Percentiles rank a stretch among this genome's conserved stretches.
Conservation (phyloP, 1,139 yeast species). For the Magnusiomyces fungicola region DNA sequence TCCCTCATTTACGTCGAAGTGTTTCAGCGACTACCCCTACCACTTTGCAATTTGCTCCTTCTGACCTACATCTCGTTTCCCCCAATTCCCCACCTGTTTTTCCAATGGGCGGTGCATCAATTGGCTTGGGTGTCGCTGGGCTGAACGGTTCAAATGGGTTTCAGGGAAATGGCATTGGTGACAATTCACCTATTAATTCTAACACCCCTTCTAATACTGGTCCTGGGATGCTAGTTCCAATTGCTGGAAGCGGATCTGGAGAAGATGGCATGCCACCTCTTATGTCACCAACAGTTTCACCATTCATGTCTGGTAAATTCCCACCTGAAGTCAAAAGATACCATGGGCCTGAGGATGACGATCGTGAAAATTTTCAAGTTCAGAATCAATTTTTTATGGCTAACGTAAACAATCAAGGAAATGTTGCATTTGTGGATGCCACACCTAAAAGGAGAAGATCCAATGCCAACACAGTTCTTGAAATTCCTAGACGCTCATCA, state of each 20-base stretch:
- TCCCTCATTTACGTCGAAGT: constrained; percentile 10
- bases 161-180: too few relatives aligned
- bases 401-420: constrained; percentile 3
- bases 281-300: constrained; percentile 15
- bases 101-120: constrained; percentile 5
- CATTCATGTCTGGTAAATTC: constrained; percentile 10
- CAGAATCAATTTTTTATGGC: constrained; percentile 1
- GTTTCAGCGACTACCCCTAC: constrained; percentile 7
- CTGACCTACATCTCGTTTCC: neutral
- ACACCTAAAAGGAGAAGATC: constrained; percentile 12
- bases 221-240: too few relatives aligned
- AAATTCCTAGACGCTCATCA: neutral
- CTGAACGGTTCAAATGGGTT: too few relatives aligned
- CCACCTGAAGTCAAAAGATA: constrained; percentile 12
- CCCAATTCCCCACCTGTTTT: constrained; percentile 6
- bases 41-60: constrained; percentile 1
- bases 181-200: too few relatives aligned
- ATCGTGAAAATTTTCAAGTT: neutral
- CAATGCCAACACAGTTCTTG: constrained; percentile 9
- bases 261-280: constrained; percentile 1
- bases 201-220: too few relatives aligned
- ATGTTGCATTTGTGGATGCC: constrained; percentile 5
- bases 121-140: neutral
- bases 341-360: neutral
- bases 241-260: neutral